phyloP scores from a whole-genome alignment of 1,284 basidiomycete genomes.

The Phylloboletellus chloephorus region DNA sequence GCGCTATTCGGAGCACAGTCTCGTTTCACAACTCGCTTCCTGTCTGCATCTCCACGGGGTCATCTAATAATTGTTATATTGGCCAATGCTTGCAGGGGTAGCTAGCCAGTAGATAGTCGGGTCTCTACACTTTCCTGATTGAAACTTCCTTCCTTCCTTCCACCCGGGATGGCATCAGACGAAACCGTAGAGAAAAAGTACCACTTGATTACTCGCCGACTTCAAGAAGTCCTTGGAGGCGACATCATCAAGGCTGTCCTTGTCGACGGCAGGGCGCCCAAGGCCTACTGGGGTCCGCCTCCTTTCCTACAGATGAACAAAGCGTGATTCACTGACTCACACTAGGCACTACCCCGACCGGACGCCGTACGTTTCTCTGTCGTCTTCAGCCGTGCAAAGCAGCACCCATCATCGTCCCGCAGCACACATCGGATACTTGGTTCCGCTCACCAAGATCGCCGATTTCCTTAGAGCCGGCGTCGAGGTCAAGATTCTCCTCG shows the following conservation, averaged over 20 bases:
- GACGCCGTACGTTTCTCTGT: slow-evolving; percentile 70
- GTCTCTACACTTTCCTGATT: too few species aligned
- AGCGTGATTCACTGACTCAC: slow-evolving; percentile 5
- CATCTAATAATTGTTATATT: too few species aligned
- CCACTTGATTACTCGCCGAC: slow-evolving; percentile 79
- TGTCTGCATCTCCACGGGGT: too few species aligned
- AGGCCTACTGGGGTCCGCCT: slow-evolving; percentile 83
- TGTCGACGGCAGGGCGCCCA: slow-evolving; percentile 70
- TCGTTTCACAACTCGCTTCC: too few species aligned
- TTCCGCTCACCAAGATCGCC: slow-evolving; percentile 91
- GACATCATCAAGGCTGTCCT: slow-evolving; percentile 83
- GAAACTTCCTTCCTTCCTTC: too few species aligned
- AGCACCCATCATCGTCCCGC: slow-evolving; percentile 7
- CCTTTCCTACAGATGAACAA: slow-evolving; percentile 2
- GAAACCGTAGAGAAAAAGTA: slow-evolving; percentile 58
- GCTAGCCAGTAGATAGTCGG: too few species aligned
- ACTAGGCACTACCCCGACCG: slow-evolving; percentile 88
- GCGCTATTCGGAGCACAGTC: too few species aligned
- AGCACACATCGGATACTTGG: slow-evolving; percentile 98
- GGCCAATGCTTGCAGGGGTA: too few species aligned
- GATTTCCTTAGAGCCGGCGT: slow-evolving; percentile 94
- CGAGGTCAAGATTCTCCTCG: slow-evolving; percentile 85
- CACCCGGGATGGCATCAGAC: slow-evolving; percentile 23
- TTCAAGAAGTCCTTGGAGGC: slow-evolving; percentile 86
- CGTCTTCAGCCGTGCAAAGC: background rate